phyloP scores from a whole-genome alignment of 1,284 basidiomycete genomes.

The Vanrija sp. region DNA sequence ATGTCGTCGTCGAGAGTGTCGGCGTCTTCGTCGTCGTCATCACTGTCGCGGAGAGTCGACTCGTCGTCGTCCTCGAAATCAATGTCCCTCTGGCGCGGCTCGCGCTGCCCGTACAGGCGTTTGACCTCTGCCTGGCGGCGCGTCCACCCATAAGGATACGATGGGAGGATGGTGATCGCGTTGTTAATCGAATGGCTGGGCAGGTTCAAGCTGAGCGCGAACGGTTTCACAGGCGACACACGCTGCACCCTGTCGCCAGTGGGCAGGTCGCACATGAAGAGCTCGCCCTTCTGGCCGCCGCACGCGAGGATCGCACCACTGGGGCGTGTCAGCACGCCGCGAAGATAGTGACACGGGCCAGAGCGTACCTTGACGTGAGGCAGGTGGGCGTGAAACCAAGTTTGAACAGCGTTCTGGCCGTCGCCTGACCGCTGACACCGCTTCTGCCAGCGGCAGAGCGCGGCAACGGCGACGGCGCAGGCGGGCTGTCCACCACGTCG shows the following conservation, averaged over 20 bases:
- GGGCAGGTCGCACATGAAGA: constrained; percentile 39
- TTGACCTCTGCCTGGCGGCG: constrained; percentile 13
- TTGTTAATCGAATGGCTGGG: constrained; percentile 46
- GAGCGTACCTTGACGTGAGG: constrained; percentile 40
- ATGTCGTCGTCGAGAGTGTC: constrained; percentile 13
- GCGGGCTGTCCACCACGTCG: not conserved
- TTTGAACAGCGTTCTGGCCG: constrained; percentile 21
- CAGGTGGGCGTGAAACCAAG: constrained; percentile 42
- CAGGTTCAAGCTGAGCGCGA: constrained; percentile 29
- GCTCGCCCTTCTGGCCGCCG: constrained; percentile 48
- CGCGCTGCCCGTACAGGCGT: constrained; percentile 3
- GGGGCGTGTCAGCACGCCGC: not conserved
- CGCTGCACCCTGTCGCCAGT: not conserved
- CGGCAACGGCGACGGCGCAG: not conserved
- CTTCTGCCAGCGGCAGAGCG: not conserved
- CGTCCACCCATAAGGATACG: constrained; percentile 34
- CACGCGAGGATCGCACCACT: constrained; percentile 40
- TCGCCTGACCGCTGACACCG: not conserved
- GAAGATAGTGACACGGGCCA: not conserved
- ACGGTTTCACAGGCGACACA: constrained; percentile 23
- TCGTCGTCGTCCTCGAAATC: constrained; percentile 16
- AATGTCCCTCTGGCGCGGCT: constrained; percentile 2
- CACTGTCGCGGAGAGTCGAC: constrained; percentile 2
- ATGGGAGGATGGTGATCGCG: constrained; percentile 43
- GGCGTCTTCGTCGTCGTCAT: constrained; percentile 18